Percentiles rank a stretch among this genome's conserved stretches.
Conservation (phyloP, 2,329 filamentous ascomycete genomes). For the Epichloe brachyelytri region DNA sequence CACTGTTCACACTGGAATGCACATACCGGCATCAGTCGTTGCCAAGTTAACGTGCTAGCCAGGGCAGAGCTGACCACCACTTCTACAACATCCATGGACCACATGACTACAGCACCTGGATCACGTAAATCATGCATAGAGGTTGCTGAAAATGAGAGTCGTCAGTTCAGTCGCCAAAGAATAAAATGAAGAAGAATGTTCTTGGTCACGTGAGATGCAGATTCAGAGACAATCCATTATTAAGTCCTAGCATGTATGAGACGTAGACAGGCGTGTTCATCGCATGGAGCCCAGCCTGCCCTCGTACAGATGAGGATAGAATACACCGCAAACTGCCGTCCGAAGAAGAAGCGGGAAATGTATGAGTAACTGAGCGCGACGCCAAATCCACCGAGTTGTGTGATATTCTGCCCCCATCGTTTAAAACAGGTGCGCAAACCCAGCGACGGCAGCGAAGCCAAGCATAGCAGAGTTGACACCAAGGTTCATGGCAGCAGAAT, state of each 20-base stretch:
- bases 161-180: neutral
- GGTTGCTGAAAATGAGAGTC: neutral
- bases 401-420: conserved; percentile 9
- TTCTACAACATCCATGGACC: too few species aligned
- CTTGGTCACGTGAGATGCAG: conserved; percentile 1
- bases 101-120: too few species aligned
- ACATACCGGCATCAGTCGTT: neutral
- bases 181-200: neutral
- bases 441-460: conserved; percentile 33
- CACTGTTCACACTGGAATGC: neutral
- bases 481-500: conserved; percentile 31
- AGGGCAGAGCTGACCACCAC: too few species aligned
- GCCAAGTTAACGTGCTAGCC: neutral
- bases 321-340: conserved; percentile 22
- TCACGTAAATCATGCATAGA: neutral
- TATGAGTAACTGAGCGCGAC: conserved; percentile 22
- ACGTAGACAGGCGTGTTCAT: conserved; percentile 6
- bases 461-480: conserved; percentile 34
- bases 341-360: conserved; percentile 22
- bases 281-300: conserved; percentile 14
- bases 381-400: conserved; percentile 21
- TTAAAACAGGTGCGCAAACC: conserved; percentile 41
- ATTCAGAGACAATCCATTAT: conserved; percentile 29
- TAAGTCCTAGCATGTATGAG: conserved; percentile 27
- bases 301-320: conserved; percentile 15